Evolutionary conservation across 345 rosid genomes (phyloP).

Genomic region (Corchorus olitorius): DNA sequence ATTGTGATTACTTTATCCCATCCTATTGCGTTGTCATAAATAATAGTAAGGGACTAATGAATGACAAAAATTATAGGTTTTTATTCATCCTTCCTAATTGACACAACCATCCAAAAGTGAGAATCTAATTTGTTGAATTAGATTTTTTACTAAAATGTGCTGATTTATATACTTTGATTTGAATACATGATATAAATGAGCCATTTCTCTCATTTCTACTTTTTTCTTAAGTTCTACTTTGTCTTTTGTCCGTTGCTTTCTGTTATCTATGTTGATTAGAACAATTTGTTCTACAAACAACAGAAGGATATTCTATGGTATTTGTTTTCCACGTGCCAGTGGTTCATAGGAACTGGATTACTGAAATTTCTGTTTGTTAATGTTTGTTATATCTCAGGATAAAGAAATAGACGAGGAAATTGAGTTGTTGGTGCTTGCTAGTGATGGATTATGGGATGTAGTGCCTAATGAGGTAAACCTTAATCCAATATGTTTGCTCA

Average conservation of each 20-base stretch:
- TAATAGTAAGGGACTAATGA: not conserved
- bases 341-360: constrained; percentile 18
- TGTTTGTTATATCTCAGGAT: constrained; percentile 51
- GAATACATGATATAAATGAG: not conserved
- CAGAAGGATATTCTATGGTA: not conserved
- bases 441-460: constrained; percentile 99
- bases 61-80: not conserved
- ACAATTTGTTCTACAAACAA: not conserved
- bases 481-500: not conserved
- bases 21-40: not conserved
- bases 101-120: not conserved
- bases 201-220: not conserved
- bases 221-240: not conserved
- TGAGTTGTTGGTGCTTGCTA: constrained; percentile 90
- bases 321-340: not conserved
- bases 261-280: not conserved
- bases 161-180: not conserved
- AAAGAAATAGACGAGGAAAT: constrained; percentile 68
- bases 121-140: not conserved
- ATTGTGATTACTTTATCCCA: not conserved
- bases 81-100: not conserved
- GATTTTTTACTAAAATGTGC: not conserved
- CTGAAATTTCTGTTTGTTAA: constrained; percentile 8
- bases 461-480: constrained; percentile 80
- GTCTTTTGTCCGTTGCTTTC: not conserved